phyloP scores from a whole-genome alignment of 2,329 filamentous ascomycete genomes.

The Colletotrichum somersetense region DNA sequence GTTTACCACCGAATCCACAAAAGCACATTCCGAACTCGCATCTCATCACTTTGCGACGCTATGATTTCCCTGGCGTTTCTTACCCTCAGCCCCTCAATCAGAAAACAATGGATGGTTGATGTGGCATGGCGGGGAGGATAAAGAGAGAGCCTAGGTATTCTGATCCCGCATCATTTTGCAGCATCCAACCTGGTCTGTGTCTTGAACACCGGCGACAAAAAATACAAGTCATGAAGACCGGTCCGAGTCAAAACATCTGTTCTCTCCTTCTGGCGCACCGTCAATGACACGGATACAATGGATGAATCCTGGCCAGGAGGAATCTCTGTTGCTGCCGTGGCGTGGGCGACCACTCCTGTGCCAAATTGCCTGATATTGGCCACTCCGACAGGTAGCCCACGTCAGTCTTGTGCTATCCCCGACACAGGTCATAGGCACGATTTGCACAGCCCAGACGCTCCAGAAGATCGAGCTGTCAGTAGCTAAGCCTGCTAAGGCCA shows the following conservation, averaged over 20 bases:
- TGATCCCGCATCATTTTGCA: neutral
- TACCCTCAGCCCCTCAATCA: neutral
- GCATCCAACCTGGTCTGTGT: neutral
- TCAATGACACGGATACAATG: constrained; percentile 6
- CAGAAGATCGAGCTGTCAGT: constrained; percentile 20
- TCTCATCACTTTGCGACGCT: neutral
- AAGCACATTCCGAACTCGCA: constrained; percentile 28
- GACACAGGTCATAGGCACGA: constrained; percentile 1
- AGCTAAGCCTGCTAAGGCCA: constrained; percentile 35
- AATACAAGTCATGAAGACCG: constrained; percentile 2
- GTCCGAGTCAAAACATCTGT: constrained; percentile 2
- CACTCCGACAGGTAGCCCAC: constrained; percentile 9
- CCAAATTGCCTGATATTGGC: constrained; percentile 1
- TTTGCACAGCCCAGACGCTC: constrained; percentile 22
- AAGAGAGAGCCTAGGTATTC: neutral
- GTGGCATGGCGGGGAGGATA: neutral
- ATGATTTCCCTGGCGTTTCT: neutral
- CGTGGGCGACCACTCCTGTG: neutral
- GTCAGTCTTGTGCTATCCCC: constrained; percentile 18
- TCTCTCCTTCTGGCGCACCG: neutral
- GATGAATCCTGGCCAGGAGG: neutral
- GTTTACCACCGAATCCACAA: neutral
- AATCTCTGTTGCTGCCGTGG: neutral
- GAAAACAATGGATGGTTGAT: neutral
- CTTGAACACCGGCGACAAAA: neutral